Conservation (phyloP, 1,284 basidiomycete species). For the Moesziomyces globuligerus region DNA sequence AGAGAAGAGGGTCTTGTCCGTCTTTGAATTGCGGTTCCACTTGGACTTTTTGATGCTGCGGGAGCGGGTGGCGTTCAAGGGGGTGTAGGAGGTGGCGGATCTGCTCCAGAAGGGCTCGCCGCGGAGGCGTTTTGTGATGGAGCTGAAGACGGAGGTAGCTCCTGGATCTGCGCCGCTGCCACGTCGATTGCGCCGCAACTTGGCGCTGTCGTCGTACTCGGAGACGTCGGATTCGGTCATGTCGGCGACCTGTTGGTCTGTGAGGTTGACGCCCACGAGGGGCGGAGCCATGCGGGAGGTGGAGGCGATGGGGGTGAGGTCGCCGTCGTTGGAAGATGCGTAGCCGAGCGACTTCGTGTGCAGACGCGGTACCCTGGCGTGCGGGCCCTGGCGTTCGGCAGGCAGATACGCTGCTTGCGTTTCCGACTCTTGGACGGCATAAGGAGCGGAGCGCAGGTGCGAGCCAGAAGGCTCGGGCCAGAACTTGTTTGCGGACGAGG, state of each 20-base stretch:
- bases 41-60: slow-evolving; percentile 40
- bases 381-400: slow-evolving; percentile 18
- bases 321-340: slow-evolving; percentile 52
- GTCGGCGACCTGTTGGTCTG: slow-evolving; percentile 40
- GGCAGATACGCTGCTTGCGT: slow-evolving; percentile 13
- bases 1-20: slow-evolving; percentile 37
- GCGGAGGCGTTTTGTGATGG: slow-evolving; percentile 33
- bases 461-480: slow-evolving; percentile 30
- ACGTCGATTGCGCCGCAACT: slow-evolving; percentile 26
- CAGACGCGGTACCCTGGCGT: slow-evolving; percentile 14
- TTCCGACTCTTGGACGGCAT: background rate
- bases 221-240: slow-evolving; percentile 53
- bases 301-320: slow-evolving; percentile 37
- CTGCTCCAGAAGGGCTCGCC: slow-evolving; percentile 41
- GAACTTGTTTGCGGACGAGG: slow-evolving; percentile 12
- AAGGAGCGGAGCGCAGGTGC: slow-evolving; percentile 4
- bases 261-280: slow-evolving; percentile 39
- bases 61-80: slow-evolving; percentile 24
- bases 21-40: slow-evolving; percentile 38
- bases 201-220: slow-evolving; percentile 47
- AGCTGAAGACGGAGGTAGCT: slow-evolving; percentile 29
- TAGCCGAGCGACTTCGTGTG: slow-evolving; percentile 36
- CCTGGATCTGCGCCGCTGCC: slow-evolving; percentile 16
- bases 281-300: slow-evolving; percentile 45
- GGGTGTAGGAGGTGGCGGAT: slow-evolving; percentile 19